Evolutionary conservation across 192 early-diverging fungal genomes (phyloP).

Genomic region (Backusella tarrabulga): DNA sequence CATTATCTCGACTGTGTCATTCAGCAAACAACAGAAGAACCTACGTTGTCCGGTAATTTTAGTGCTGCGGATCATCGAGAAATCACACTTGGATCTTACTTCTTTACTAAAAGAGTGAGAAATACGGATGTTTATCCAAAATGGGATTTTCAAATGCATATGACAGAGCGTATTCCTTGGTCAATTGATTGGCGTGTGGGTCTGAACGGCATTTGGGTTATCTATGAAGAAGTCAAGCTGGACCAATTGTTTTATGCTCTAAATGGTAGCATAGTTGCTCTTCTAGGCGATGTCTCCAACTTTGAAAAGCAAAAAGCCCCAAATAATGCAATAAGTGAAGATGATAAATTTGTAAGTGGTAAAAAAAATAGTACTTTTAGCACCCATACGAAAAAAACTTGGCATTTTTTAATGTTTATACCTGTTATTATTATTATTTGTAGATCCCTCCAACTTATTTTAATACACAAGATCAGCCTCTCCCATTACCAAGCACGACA

Average conservation of each 20-base stretch:
- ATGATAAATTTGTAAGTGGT: neutral
- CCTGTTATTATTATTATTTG: neutral
- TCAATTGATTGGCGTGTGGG: slow-evolving; percentile 57
- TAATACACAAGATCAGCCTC: slow-evolving; percentile 34
- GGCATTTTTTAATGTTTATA: neutral
- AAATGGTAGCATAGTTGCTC: slow-evolving; percentile 82
- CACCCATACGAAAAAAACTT: neutral
- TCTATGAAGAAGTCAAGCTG: slow-evolving; percentile 72
- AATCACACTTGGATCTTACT: slow-evolving; percentile 67
- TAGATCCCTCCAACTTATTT: slow-evolving; percentile 43
- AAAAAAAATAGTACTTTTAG: neutral
- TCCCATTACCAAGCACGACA: slow-evolving; percentile 47
- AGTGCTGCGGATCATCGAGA: slow-evolving; percentile 64
- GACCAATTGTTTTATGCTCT: slow-evolving; percentile 80
- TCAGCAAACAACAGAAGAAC: neutral
- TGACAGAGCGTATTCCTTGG: slow-evolving; percentile 57
- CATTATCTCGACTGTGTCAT: neutral
- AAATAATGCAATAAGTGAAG: slow-evolving; percentile 1
- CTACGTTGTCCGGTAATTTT: slow-evolving; percentile 35
- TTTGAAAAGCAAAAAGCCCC: neutral
- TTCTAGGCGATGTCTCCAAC: slow-evolving; percentile 53
- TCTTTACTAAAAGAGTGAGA: slow-evolving; percentile 44
- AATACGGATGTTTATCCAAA: neutral
- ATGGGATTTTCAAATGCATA: slow-evolving; percentile 58
- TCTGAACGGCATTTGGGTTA: slow-evolving; percentile 61